Evolutionary conservation across 371 early-diverging fungal genomes (phyloP), one percentile per base, ranked within the genome.

Genomic region (Mortierella polycephala): DNA sequence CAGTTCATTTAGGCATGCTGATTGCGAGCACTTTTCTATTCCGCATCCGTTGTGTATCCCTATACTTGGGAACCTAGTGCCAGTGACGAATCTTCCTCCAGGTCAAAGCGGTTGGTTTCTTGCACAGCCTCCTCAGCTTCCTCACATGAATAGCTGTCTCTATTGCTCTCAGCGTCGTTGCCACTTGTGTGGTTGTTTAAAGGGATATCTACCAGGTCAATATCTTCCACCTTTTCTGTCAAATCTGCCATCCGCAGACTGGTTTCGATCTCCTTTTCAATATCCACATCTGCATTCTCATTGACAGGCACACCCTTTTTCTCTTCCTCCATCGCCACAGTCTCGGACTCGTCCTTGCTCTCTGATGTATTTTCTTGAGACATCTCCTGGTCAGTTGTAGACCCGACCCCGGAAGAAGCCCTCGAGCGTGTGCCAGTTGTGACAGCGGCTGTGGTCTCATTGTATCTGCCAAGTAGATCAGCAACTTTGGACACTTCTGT

Each of bases 401-500:
- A 23, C 14, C 30, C 30, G 10, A 23, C 55, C 12, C 30, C 20
- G 4, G 18, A 14, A 18, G 51, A 18, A 9, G 18, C 40, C 18
- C 39, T 61, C 14, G 61, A 30, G 7, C 16, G 51, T 13, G n/a
- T 23, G 8, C 30, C 42, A n/a, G n/a, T n/a, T n/a, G n/a, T n/a
- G n/a, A n/a, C n/a, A 40, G 51, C 44, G 6, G 46, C n/a, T 12
- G 57, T 57, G 7, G 57, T 21, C 40, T 67, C 61, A 39, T 57
- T 62, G 46, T 63, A 69, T 21, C 62, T 69, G 63, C 44, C 50
- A 14, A 69, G 23, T 13, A 69, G 37, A 0, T 51, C 42, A 0
- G 58, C 57, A 39, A 69, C 53, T 58, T 63, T 69, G 57, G 67
- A 52, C 20, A 60, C 67, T 20, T 67, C 67, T 5, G 67, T 58